Evolutionary conservation across 2,329 filamentous ascomycete genomes (phyloP).

Genomic region (Zasmidium cellare): DNA sequence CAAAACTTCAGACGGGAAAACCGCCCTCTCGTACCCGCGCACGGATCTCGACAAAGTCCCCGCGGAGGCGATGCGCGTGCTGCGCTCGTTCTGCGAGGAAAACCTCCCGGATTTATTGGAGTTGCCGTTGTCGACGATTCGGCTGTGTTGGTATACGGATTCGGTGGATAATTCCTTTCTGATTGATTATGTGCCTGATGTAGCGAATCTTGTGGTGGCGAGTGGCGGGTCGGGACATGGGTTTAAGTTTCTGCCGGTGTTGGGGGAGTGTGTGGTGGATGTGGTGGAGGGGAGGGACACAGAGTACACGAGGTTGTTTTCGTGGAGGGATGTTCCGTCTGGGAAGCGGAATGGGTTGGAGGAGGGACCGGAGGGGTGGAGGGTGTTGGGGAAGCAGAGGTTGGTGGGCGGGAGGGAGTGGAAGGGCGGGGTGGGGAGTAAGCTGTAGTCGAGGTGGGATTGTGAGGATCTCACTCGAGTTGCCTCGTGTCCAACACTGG

Average conservation of each 20-base stretch:
- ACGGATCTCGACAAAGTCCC: constrained; percentile 23
- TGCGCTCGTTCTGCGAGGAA: constrained; percentile 34
- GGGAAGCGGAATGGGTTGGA: constrained; percentile 30
- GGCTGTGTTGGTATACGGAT: constrained; percentile 56
- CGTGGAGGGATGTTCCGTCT: constrained; percentile 23
- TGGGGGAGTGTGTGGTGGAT: constrained; percentile 32
- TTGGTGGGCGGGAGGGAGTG: constrained; percentile 24
- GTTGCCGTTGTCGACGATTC: constrained; percentile 43
- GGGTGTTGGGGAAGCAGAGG: constrained; percentile 29
- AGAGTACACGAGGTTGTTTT: constrained; percentile 27
- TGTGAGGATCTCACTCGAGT: too few relatives aligned
- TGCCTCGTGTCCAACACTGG: too few relatives aligned
- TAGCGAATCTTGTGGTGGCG: constrained; percentile 28
- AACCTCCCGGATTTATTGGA: constrained; percentile 43
- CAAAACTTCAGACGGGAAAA: constrained; percentile 1
- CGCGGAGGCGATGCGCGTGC: constrained; percentile 26
- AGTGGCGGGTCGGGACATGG: constrained; percentile 35
- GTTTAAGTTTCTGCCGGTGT: constrained; percentile 35
- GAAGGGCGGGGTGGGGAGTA: constrained; percentile 11
- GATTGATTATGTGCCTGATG: constrained; percentile 27
- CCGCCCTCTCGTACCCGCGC: constrained; percentile 22
- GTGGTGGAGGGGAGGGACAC: constrained; percentile 22
- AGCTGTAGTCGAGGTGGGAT: not conserved
- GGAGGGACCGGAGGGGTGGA: constrained; percentile 30
- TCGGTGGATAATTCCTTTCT: constrained; percentile 35